phyloP scores from a whole-genome alignment of 2,329 filamentous ascomycete species.

The Drechmeria coniospora region DNA sequence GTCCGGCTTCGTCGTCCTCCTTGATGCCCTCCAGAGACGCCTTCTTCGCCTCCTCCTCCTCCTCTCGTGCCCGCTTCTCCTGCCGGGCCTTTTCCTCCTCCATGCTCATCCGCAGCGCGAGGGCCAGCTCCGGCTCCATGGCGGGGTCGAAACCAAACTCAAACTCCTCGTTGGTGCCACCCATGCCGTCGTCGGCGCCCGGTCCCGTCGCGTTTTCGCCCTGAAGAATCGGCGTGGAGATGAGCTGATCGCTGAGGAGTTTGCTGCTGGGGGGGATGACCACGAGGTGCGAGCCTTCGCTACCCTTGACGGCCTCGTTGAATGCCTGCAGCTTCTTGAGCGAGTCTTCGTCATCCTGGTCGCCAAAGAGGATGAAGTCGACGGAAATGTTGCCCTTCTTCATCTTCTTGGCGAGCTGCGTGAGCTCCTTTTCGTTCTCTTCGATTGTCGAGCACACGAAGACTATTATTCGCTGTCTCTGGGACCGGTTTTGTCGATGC shows the following conservation, averaged over 20 bases:
- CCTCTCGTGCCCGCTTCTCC: slow-evolving; percentile 68
- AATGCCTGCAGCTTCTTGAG: slow-evolving; percentile 88
- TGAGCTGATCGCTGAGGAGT: slow-evolving; percentile 80
- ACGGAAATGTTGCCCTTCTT: slow-evolving; percentile 94
- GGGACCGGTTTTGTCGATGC: slow-evolving; percentile 94
- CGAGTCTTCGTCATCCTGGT: slow-evolving; percentile 76
- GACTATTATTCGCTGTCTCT: slow-evolving; percentile 90
- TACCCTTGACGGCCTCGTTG: slow-evolving; percentile 82
- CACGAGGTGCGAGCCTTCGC: slow-evolving; percentile 80
- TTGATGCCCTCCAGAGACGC: slow-evolving; percentile 67
- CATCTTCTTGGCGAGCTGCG: slow-evolving; percentile 91
- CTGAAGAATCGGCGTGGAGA: slow-evolving; percentile 77
- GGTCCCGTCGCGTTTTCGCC: slow-evolving; percentile 54
- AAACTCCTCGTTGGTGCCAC: slow-evolving; percentile 48
- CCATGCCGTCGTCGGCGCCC: slow-evolving; percentile 40
- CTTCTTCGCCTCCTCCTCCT: slow-evolving; percentile 58
- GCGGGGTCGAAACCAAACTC: slow-evolving; percentile 78
- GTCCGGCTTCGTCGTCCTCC: slow-evolving; percentile 55
- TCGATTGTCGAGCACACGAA: slow-evolving; percentile 88
- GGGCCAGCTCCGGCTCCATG: slow-evolving; percentile 81
- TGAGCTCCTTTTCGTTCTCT: slow-evolving; percentile 77
- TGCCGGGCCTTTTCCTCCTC: slow-evolving; percentile 93
- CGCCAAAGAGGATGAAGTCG: slow-evolving; percentile 90
- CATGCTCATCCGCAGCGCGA: slow-evolving; percentile 92
- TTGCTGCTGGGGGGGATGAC: slow-evolving; percentile 83